Conservation (phyloP, 345 rosid genomes). For the Citrus mangshanensis region DNA sequence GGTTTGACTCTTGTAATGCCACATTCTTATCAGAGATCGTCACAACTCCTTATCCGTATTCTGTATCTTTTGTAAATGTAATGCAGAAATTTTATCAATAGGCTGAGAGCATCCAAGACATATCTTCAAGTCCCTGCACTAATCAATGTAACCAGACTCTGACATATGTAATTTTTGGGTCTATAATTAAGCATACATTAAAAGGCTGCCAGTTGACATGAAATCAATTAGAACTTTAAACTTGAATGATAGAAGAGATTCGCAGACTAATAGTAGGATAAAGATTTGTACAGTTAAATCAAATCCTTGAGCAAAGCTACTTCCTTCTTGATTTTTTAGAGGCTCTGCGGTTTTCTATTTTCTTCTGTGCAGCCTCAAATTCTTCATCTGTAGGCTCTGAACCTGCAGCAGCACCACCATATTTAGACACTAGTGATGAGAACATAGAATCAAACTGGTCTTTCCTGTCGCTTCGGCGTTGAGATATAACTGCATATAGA, state of each 20-base stretch:
- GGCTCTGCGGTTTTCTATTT: conserved; percentile 48
- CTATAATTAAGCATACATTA: neutral
- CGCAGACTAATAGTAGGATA: neutral
- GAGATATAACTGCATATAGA: conserved; percentile 54
- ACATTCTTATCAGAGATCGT: neutral
- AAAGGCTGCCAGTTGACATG: neutral
- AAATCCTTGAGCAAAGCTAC: conserved; percentile 19
- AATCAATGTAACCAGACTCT: neutral
- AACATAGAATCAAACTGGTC: conserved; percentile 76
- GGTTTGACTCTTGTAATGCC: neutral
- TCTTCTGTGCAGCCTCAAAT: conserved; percentile 80
- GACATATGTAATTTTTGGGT: neutral
- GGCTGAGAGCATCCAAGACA: neutral
- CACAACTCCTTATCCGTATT: neutral
- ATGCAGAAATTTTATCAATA: neutral
- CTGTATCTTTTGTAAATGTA: neutral
- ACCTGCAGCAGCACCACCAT: conserved; percentile 45
- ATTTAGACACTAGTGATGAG: conserved; percentile 66
- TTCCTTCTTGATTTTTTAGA: conserved; percentile 46
- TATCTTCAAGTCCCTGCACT: neutral
- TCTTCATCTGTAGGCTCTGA: conserved; percentile 86
- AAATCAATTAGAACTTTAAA: neutral
- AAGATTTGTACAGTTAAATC: conserved; percentile 15
- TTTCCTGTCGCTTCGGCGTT: conserved; percentile 67
- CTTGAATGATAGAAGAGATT: conserved; percentile 2